Conservation (phyloP, 345 rosid species). For the Isatis tinctoria region DNA sequence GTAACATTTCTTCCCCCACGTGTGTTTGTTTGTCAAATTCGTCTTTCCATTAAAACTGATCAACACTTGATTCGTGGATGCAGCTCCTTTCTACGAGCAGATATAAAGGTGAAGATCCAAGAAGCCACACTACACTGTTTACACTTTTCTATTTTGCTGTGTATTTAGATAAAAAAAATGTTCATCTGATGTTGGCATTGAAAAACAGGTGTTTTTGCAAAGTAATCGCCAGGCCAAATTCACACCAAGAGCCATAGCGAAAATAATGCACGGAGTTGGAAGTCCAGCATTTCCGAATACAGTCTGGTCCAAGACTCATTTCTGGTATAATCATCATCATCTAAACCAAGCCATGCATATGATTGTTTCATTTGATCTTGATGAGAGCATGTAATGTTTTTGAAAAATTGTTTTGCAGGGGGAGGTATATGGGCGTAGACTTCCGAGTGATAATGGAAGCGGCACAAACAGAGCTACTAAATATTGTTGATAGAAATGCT, state of each 20-base stretch:
- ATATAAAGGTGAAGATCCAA: constrained; percentile 69
- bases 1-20: background rate
- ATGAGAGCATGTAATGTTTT: background rate
- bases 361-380: background rate
- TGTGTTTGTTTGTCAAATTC: background rate
- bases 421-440: constrained; percentile 63
- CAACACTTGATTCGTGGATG: constrained; percentile 27
- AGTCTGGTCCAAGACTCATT: constrained; percentile 83
- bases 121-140: constrained; percentile 2
- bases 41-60: constrained; percentile 30
- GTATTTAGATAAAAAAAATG: constrained; percentile 1
- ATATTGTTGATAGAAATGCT: constrained; percentile 22
- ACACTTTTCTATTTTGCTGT: background rate
- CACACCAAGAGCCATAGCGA: constrained; percentile 89
- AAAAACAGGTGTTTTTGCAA: constrained; percentile 76
- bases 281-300: constrained; percentile 87
- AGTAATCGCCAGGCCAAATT: constrained; percentile 74
- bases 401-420: constrained; percentile 46
- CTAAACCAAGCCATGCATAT: constrained; percentile 12
- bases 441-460: constrained; percentile 74
- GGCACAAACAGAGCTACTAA: constrained; percentile 63
- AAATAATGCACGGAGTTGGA: constrained; percentile 90
- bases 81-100: constrained; percentile 93
- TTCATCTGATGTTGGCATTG: constrained; percentile 2
- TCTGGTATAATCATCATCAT: constrained; percentile 52